A percentile compares a stretch with the other conserved stretches of the same genome.
Evolutionary conservation across 1,284 basidiomycete species (phyloP).

Genomic region (Apiotrichum veenhuisii): DNA sequence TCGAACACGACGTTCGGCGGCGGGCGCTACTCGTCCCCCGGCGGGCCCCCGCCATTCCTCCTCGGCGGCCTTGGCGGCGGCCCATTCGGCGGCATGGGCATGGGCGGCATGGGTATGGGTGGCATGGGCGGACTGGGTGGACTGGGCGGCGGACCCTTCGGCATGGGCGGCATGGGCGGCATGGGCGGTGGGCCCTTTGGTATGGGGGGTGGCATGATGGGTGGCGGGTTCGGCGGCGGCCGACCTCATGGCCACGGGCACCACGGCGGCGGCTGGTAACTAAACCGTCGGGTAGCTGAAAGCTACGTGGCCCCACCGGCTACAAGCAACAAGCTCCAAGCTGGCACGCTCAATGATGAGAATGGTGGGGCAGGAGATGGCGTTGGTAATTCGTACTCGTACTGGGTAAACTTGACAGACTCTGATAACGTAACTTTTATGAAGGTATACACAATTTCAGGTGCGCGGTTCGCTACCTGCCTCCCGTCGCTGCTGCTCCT

Average conservation of each 20-base stretch:
- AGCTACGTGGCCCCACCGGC: too few relatives aligned
- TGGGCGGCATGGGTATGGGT: not conserved
- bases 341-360: too few relatives aligned
- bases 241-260: not conserved
- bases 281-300: too few relatives aligned
- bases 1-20: not conserved
- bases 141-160: not conserved
- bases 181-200: too few relatives aligned
- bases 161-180: not conserved
- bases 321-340: too few relatives aligned
- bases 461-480: too few relatives aligned
- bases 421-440: too few relatives aligned
- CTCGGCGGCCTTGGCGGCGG: not conserved
- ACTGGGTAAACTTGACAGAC: too few relatives aligned
- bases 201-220: not conserved
- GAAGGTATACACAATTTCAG: too few relatives aligned
- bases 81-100: not conserved
- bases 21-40: constrained; percentile 1
- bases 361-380: too few relatives aligned
- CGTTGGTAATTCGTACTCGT: too few relatives aligned
- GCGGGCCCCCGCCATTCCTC: not conserved
- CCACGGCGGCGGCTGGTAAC: not conserved
- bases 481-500: too few relatives aligned
- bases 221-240: not conserved
- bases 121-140: not conserved